Percentiles rank a stretch among this genome's conserved stretches.
phyloP scores from a whole-genome alignment of 106 monocot genomes.

The Allium sativum region DNA sequence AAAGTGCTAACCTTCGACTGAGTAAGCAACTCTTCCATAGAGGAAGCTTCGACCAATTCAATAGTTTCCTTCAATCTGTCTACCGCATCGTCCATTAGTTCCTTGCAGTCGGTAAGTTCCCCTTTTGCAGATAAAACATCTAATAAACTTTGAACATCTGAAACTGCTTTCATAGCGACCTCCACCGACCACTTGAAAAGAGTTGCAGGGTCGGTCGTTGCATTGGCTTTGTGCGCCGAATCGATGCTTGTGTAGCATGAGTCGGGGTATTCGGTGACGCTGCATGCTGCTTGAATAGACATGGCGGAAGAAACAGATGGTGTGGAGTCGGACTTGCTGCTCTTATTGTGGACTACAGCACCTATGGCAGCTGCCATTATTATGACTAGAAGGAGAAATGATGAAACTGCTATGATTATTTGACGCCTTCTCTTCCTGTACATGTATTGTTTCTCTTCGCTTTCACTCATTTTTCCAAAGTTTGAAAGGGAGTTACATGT shows the following conservation, averaged over 20 bases:
- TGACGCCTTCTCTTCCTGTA: slow-evolving; percentile 7
- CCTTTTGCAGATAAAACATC: slow-evolving; percentile 6
- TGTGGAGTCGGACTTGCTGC: not conserved
- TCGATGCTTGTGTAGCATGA: slow-evolving; percentile 38
- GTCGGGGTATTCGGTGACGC: slow-evolving; percentile 17
- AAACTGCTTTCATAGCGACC: slow-evolving; percentile 6
- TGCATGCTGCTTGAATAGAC: slow-evolving; percentile 20
- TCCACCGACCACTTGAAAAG: slow-evolving; percentile 40
- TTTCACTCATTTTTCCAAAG: not conserved
- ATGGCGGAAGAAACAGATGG: not conserved
- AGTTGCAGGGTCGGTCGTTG: slow-evolving; percentile 15
- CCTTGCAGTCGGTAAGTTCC: slow-evolving; percentile 26
- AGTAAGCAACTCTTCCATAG: not conserved
- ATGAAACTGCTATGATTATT: slow-evolving; percentile 13
- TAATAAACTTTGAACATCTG: not conserved
- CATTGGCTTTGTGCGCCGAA: slow-evolving; percentile 3
- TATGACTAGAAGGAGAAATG: slow-evolving; percentile 5
- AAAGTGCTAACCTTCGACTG: slow-evolving; percentile 14
- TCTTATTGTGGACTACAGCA: not conserved
- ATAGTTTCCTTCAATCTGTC: slow-evolving; percentile 20
- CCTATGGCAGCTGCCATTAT: slow-evolving; percentile 3
- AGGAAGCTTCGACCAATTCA: not conserved
- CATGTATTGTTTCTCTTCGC: slow-evolving; percentile 9
- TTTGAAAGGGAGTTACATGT: not conserved
- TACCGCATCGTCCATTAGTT: slow-evolving; percentile 6